phyloP scores from a whole-genome alignment of 352 stramenopile genomes.

The Ochromonadaceae sp. region DNA sequence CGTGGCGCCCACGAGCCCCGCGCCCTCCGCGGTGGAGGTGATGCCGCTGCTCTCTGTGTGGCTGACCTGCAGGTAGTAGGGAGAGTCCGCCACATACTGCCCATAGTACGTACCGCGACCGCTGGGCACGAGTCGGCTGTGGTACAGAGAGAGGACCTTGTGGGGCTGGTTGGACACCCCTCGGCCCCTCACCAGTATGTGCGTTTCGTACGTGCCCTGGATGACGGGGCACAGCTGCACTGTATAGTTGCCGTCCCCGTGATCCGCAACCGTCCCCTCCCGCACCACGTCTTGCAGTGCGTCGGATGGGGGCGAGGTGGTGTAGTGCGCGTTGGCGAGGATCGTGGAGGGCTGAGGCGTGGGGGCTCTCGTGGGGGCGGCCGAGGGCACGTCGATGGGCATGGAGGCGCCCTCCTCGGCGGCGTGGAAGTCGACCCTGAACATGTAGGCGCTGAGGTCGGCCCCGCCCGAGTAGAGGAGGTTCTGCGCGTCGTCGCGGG shows the following conservation, averaged over 20 bases:
- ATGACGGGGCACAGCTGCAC: background rate
- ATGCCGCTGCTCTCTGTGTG: conserved; percentile 21
- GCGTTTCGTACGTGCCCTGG: conserved; percentile 25
- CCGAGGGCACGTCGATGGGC: background rate
- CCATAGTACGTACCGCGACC: background rate
- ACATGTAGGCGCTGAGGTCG: conserved; percentile 1
- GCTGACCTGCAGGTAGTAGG: conserved; percentile 35
- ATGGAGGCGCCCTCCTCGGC: background rate
- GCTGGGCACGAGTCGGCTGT: conserved; percentile 14
- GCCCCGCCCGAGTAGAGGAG: background rate
- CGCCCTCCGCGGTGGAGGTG: conserved; percentile 20
- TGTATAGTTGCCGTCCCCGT: conserved; percentile 20
- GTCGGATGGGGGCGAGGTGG: background rate
- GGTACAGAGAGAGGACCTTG: conserved; percentile 24
- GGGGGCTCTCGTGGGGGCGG: background rate
- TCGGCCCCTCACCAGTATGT: conserved; percentile 20
- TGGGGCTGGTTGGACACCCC: conserved; percentile 24
- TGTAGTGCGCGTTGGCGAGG: background rate
- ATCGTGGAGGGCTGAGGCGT: background rate
- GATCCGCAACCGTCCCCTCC: conserved; percentile 21
- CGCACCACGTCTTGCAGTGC: background rate
- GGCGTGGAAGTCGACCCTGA: background rate
- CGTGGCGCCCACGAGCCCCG: conserved; percentile 22
- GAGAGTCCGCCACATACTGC: conserved; percentile 25
- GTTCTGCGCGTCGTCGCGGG: background rate